phyloP scores from a whole-genome alignment of 1,284 basidiomycete species.

The Austroboletus niveus region DNA sequence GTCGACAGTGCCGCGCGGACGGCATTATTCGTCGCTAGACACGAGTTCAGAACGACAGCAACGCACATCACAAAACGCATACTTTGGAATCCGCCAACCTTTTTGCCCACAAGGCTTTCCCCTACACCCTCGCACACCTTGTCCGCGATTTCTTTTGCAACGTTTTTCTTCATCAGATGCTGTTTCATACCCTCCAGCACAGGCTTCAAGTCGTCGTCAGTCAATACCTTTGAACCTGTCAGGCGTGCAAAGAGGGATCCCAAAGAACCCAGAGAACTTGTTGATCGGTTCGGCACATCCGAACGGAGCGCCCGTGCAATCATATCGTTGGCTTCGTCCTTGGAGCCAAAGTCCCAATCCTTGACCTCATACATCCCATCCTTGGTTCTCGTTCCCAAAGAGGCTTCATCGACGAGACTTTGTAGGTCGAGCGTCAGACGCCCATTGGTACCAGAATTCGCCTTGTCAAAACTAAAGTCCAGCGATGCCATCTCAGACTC shows the following conservation, averaged over 20 bases:
- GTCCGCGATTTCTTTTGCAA: conserved; percentile 93
- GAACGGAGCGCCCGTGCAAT: conserved; percentile 56
- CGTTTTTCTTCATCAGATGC: conserved; percentile 98
- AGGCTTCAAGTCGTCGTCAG: conserved; percentile 81
- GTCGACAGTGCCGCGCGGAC: conserved; percentile 83
- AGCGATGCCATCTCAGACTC: conserved; percentile 87
- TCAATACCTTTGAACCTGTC: conserved; percentile 82
- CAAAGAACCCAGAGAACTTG: conserved; percentile 61
- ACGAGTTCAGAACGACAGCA: conserved; percentile 8
- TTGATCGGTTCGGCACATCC: conserved; percentile 35
- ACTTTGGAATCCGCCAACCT: conserved; percentile 86
- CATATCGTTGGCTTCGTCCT: conserved; percentile 49
- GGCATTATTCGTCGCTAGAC: conserved; percentile 76
- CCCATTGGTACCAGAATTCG: conserved; percentile 30
- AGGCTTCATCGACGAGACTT: conserved; percentile 73
- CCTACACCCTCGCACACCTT: conserved; percentile 94
- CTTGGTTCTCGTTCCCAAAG: conserved; percentile 74
- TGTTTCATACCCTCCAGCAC: conserved; percentile 94
- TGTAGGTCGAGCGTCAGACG: conserved; percentile 52
- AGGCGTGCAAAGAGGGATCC: conserved; percentile 80
- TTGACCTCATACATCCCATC: conserved; percentile 93
- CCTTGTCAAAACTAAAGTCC: conserved; percentile 74
- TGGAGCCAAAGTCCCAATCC: conserved; percentile 77
- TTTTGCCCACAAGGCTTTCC: conserved; percentile 86
- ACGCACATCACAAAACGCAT: conserved; percentile 34